These are phyloP conservation scores for Miamiensis avidus DNA, from an alignment of 169 alveolate species.

Conservation along the genomic window DNA sequence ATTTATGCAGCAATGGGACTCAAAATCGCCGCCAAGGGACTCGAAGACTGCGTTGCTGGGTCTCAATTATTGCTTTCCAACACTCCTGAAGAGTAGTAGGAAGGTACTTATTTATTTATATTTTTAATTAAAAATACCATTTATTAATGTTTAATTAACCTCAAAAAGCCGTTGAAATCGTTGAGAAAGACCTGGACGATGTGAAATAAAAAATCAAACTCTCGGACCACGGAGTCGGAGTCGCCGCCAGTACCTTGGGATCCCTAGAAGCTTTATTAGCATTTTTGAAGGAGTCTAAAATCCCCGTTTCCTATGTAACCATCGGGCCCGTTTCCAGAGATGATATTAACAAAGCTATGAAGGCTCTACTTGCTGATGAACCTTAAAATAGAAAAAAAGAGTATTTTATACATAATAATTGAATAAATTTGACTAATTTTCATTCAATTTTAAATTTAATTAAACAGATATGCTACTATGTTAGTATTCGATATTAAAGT, in stretches of 20 bases:
- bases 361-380: constrained; percentile 74
- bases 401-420: constrained; percentile 49
- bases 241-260: constrained; percentile 99
- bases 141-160: no score
- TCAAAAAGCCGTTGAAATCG: constrained; percentile 83
- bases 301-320: constrained; percentile 97
- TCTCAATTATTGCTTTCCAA: constrained; percentile 92
- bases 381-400: constrained; percentile 90
- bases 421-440: neutral
- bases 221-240: constrained; percentile 96
- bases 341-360: constrained; percentile 96
- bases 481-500: constrained; percentile 99
- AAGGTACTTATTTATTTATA: constrained; percentile 59
- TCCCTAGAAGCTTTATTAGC: constrained; percentile 98
- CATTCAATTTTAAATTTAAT: no score
- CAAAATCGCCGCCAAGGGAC: constrained; percentile 91
- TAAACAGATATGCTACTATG: constrained; percentile 94
- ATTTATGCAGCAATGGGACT: constrained; percentile 97
- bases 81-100: constrained; percentile 79
- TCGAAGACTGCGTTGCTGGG: constrained; percentile 98
- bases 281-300: constrained; percentile 91
- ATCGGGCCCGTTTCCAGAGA: constrained; percentile 98
- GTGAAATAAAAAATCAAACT: constrained; percentile 93
- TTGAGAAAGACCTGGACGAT: constrained; percentile 91
- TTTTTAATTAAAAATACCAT: no score